Conservation (phyloP, 140 eudicot species). For the Cichorium intybus region DNA sequence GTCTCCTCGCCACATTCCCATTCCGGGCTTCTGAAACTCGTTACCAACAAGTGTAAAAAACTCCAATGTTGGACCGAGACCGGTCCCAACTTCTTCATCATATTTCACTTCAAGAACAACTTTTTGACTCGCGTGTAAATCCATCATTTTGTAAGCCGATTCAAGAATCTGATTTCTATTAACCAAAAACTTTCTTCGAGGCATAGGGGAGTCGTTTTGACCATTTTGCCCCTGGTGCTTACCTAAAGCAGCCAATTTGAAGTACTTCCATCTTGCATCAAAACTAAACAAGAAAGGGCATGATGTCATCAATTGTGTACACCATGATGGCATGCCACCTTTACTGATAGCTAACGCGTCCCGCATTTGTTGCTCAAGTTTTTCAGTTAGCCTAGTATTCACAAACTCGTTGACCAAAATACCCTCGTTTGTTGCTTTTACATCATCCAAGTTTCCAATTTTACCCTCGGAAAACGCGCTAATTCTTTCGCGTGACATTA, state of each 20-base stretch:
- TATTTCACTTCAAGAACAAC: constrained; percentile 78
- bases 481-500: constrained; percentile 53
- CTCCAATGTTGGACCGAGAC: constrained; percentile 95
- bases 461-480: constrained; percentile 61
- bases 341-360: constrained; percentile 62
- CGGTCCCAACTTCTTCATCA: constrained; percentile 91
- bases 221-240: constrained; percentile 37
- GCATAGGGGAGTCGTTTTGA: constrained; percentile 31
- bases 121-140: constrained; percentile 55
- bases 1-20: constrained; percentile 94
- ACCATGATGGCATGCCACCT: constrained; percentile 93
- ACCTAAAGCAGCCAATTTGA: constrained; percentile 63
- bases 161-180: constrained; percentile 64
- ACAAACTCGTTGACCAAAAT: constrained; percentile 61
- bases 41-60: constrained; percentile 82
- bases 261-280: constrained; percentile 72
- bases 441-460: constrained; percentile 40
- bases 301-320: constrained; percentile 53
- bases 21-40: constrained; percentile 73
- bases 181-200: constrained; percentile 80
- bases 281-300: constrained; percentile 83
- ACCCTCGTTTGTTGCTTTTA: constrained; percentile 31
- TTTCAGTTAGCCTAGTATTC: constrained; percentile 71
- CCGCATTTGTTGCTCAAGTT: constrained; percentile 86
- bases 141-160: constrained; percentile 88